Evolutionary conservation across 208 protist genomes (phyloP).

Genomic region (Trypanosoma platydactyli): DNA sequence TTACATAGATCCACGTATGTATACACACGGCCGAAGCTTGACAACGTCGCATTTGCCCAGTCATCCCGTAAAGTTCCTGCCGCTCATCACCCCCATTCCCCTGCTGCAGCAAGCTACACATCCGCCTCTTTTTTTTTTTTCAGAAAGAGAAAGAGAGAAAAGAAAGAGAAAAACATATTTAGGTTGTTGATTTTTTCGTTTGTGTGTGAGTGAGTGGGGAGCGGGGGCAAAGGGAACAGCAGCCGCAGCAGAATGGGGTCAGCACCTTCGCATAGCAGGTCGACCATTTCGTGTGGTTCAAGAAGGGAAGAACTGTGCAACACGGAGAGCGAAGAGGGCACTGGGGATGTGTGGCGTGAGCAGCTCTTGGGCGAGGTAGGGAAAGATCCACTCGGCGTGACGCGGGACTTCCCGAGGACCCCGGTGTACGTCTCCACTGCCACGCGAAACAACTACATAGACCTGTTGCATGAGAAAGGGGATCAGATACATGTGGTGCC

Average conservation of each 20-base stretch:
- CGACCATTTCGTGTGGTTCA: neutral
- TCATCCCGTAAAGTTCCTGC: too few species aligned
- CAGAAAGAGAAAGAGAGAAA: too few species aligned
- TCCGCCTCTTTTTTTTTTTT: too few species aligned
- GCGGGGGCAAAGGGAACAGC: too few species aligned
- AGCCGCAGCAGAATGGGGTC: conserved; percentile 3
- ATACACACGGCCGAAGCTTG: too few species aligned
- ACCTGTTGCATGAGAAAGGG: neutral
- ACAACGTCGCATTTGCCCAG: too few species aligned
- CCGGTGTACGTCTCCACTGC: conserved; percentile 43
- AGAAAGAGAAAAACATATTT: too few species aligned
- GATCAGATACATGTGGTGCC: neutral
- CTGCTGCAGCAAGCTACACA: too few species aligned
- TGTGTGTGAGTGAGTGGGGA: too few species aligned
- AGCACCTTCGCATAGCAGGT: neutral
- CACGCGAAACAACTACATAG: conserved; percentile 30
- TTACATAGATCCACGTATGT: too few species aligned
- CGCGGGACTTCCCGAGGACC: conserved; percentile 82
- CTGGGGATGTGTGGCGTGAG: conserved; percentile 6
- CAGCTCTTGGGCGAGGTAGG: conserved; percentile 30
- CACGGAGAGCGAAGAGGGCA: neutral
- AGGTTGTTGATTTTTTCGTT: too few species aligned
- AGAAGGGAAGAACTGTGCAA: neutral
- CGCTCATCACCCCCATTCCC: too few species aligned
- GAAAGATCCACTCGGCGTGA: conserved; percentile 52